Percentiles rank a stretch among this genome's conserved stretches.
phyloP scores from a whole-genome alignment of 1,284 basidiomycete genomes.

The Inonotus obliquus region DNA sequence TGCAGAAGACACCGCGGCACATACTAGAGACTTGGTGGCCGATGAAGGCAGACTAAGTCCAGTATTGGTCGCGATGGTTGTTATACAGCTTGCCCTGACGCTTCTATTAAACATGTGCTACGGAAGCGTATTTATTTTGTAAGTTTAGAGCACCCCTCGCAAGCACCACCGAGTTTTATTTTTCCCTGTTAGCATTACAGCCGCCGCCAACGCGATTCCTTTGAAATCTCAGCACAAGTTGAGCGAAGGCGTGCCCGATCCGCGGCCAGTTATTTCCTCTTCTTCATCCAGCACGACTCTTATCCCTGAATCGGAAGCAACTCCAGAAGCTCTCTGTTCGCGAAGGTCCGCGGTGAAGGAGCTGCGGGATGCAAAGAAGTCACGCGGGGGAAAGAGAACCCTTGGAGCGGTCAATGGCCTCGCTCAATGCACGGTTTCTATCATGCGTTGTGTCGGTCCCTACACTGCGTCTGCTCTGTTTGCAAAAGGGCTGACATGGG shows the following conservation, averaged over 20 bases:
- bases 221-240: neutral
- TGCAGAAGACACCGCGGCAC: neutral
- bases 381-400: constrained; percentile 16
- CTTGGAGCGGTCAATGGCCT: constrained; percentile 35
- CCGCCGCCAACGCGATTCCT: constrained; percentile 23
- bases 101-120: constrained; percentile 15
- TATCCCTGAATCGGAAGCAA: constrained; percentile 17
- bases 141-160: neutral
- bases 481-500: constrained; percentile 3
- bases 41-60: neutral
- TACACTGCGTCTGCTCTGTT: constrained; percentile 38
- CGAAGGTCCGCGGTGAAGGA: neutral
- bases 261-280: neutral
- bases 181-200: constrained; percentile 25
- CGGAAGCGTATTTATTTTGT: constrained; percentile 29
- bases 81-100: constrained; percentile 13
- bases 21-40: neutral
- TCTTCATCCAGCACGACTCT: constrained; percentile 13
- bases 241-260: neutral
- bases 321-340: constrained; percentile 15
- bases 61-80: neutral
- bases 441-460: constrained; percentile 50
- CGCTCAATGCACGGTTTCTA: constrained; percentile 49
- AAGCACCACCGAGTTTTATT: neutral
- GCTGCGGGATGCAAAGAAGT: constrained; percentile 23